Base-by-base conservation (phyloP, 176 grass and related monocot genomes). In the Otatea glauca region DNA sequence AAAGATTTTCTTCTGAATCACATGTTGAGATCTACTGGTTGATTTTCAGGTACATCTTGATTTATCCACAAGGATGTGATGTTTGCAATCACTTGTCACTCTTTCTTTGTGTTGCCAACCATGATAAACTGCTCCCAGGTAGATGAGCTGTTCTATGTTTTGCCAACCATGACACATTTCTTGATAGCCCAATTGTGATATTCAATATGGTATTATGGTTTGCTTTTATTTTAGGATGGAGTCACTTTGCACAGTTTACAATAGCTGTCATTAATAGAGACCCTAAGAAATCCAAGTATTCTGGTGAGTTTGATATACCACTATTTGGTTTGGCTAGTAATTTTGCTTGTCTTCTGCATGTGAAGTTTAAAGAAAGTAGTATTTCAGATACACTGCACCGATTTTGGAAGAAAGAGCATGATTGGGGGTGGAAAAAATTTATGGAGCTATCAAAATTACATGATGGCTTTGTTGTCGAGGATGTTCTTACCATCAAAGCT, bases 381-480 rank as follows among this genome's bases (percentile, higher is more conserved):
- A 77, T 91, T 95, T 89, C 88, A 99, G 97, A 99, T 94, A 99
- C 97, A 69, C 89, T 96, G 78, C 97, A 99, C 48, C 93, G 97
- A 3, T 99, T 99, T 85, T 99, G 97, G 97, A 99, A 99, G 84
- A 99, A 99, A 86, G 97, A 99, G 81, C 97, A 99, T 90, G 96
- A 98, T 78, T 98, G 96, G 96, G 96, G 96, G 6, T 98, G 96
- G 96, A 98, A 98, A 90, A 99, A 99, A 64, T 99, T 99, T 91
- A 99, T 99, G 93, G 97, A 99, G 84, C 79, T 99, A 37, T 91
- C 97, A 82, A 99, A 99, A 86, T 82, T 99, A 49, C 75, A 92
- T 84, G 97, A 99, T 76, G 97, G 91, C 79, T 99, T 96, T 88
- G 71, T 99, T 72, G 88, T 89, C 59, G 89, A 92, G 41, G 97